Conservation (phyloP, 2,329 filamentous ascomycete species). For the Talaromyces sp. region DNA sequence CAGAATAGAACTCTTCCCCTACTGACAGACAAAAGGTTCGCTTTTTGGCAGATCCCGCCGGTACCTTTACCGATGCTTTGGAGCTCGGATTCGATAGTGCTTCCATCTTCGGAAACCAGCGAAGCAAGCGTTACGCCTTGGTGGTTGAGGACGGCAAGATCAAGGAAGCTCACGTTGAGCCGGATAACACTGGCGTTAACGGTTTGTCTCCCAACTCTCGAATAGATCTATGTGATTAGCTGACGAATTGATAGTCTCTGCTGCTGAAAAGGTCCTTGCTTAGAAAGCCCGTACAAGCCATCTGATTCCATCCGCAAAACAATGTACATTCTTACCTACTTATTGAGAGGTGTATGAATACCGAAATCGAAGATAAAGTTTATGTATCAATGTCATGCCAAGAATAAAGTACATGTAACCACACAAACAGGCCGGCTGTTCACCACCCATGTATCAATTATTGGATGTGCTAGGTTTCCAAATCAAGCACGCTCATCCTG, state of each 20-base stretch:
- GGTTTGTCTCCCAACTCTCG: conserved; percentile 47
- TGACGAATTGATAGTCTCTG: conserved; percentile 40
- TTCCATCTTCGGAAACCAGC: conserved; percentile 74
- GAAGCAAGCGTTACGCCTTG: conserved; percentile 85
- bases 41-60: conserved; percentile 79
- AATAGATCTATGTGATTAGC: background rate
- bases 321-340: background rate
- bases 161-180: conserved; percentile 75
- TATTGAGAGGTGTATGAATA: background rate
- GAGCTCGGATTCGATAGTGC: conserved; percentile 78
- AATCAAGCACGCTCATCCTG: conserved; percentile 37
- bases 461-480: background rate
- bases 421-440: conserved; percentile 12
- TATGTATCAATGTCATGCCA: background rate
- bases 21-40: conserved; percentile 61
- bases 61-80: conserved; percentile 75
- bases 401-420: conserved; percentile 9
- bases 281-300: conserved; percentile 22
- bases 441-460: background rate
- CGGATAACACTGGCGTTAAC: conserved; percentile 78
- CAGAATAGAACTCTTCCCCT: background rate
- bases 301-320: background rate
- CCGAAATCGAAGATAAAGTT: background rate
- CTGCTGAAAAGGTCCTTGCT: conserved; percentile 50
- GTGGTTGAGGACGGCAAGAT: conserved; percentile 82